Base-by-base conservation (phyloP, 257 asterid species). In the Apocynum venetum region DNA sequence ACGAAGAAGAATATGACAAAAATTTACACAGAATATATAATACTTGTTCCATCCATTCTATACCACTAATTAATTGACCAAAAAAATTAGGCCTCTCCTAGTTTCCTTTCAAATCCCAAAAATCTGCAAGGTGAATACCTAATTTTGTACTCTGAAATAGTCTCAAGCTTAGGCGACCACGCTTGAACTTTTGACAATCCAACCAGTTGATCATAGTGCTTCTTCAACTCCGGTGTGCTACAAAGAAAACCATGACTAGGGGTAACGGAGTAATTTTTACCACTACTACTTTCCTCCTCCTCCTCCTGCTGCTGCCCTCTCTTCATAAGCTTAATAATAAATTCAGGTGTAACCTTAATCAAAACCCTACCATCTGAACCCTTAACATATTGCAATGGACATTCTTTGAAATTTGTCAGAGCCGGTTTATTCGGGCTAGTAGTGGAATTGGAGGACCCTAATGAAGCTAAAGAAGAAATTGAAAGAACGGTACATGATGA, bases 91-190 rank as follows among this genome's bases (percentile, higher is more conserved):
- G 57, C 40, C 78, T 91, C 96, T 78, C 86, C 80, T 44, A 82
- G 86, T 79, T 83, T 89, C 90, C 92, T 82, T 78, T 86, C 90
- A 76, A 88, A 85, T 65, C 93, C 93, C 8, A 89, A 79, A 74
- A 89, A 83, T 67, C 89, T 84, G 65, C 85, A 92, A 1, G 97
- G 97, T 2, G 97, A 92, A 87, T 82, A 87, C 86, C 97, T 87
- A 19, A 82, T 85, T 78, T 87, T 91, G 31, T 78, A 75, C 87
- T 93, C 98, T 0, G 92, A 79, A 74, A 93, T 93, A 0, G 98
- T 90, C 82, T 93, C 97, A 6, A 93, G 82, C 35, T 90, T 93
- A 0, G 98, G 98, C 46, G 96, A 93, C 97, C 97, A 93, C 9
- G 78, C 49, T 79, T 89, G 92, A 46, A 85, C 96, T 69, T 72